Evolutionary conservation across 1,284 basidiomycete genomes (phyloP).

Genomic region (Xanthoconium separans): DNA sequence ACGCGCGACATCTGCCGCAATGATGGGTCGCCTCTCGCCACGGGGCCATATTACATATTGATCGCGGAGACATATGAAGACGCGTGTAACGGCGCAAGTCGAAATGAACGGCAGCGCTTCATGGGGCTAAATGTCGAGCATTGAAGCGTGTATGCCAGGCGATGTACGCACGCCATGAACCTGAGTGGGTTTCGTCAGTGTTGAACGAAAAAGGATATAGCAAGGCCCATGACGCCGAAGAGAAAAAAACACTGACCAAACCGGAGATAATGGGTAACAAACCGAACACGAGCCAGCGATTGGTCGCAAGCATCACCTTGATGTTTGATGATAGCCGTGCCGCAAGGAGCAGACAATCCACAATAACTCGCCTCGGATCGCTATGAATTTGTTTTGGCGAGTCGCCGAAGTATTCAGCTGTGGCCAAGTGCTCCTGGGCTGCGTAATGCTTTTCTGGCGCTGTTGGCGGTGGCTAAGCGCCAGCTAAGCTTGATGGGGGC

Average conservation of each 20-base stretch:
- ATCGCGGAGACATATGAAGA: constrained; percentile 22
- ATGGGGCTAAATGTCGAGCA: constrained; percentile 14
- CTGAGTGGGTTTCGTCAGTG: constrained; percentile 14
- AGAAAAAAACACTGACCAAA: not conserved
- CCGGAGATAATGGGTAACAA: constrained; percentile 9
- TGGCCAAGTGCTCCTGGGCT: not conserved
- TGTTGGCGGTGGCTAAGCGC: constrained; percentile 3
- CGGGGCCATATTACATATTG: constrained; percentile 32
- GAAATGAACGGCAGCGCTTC: constrained; percentile 17
- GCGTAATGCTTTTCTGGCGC: not conserved
- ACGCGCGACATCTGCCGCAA: constrained; percentile 20
- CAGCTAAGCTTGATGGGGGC: constrained; percentile 5
- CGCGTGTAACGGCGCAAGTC: constrained; percentile 27
- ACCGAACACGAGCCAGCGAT: constrained; percentile 6
- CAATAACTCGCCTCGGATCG: constrained; percentile 7
- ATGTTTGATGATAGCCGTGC: constrained; percentile 1
- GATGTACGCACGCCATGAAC: constrained; percentile 14
- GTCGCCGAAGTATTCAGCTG: not conserved
- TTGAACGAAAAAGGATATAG: constrained; percentile 20
- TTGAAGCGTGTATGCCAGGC: constrained; percentile 24
- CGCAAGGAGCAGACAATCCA: constrained; percentile 1
- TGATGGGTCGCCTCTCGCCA: constrained; percentile 23
- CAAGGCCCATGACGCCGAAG: constrained; percentile 21
- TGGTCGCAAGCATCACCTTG: constrained; percentile 4
- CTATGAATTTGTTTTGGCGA: not conserved